A percentile compares a stretch with the other conserved stretches of the same genome.
Evolutionary conservation across 73 alveolate species (phyloP).

Genomic region (Paramecium biaurelia): DNA sequence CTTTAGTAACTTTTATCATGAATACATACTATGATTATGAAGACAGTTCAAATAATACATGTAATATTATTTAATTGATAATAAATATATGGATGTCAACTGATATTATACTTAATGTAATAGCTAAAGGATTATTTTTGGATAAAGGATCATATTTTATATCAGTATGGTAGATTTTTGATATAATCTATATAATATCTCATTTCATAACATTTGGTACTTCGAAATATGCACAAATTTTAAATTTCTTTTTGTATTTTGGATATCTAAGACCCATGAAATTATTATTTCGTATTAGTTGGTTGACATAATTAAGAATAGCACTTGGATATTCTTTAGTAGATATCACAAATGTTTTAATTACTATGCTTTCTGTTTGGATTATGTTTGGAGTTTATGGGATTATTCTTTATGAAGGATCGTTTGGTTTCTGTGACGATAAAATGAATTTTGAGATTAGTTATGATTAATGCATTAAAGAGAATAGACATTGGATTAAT

Average conservation of each 20-base stretch:
- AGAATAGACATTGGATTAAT: neutral
- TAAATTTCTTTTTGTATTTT: neutral
- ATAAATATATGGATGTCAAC: neutral
- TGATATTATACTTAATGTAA: neutral
- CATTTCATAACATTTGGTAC: neutral
- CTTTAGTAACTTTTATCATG: neutral
- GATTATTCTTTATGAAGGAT: neutral
- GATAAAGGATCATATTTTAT: constrained; percentile 7
- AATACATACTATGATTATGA: neutral
- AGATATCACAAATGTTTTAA: neutral
- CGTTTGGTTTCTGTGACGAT: constrained; percentile 38
- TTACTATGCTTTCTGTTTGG: constrained; percentile 34
- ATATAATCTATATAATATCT: neutral
- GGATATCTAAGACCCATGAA: constrained; percentile 22
- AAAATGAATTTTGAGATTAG: neutral
- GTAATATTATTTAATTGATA: neutral
- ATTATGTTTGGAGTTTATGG: constrained; percentile 29
- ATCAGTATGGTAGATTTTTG: neutral
- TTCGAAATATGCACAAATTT: neutral
- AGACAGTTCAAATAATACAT: neutral
- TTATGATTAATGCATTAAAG: neutral
- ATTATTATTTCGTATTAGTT: neutral
- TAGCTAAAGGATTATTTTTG: constrained; percentile 8
- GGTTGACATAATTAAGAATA: neutral
- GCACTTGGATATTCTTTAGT: neutral